Evolutionary conservation across 2,329 filamentous ascomycete genomes (phyloP), one percentile per base, ranked within the genome.

Genomic region (Knufia fluminis): DNA sequence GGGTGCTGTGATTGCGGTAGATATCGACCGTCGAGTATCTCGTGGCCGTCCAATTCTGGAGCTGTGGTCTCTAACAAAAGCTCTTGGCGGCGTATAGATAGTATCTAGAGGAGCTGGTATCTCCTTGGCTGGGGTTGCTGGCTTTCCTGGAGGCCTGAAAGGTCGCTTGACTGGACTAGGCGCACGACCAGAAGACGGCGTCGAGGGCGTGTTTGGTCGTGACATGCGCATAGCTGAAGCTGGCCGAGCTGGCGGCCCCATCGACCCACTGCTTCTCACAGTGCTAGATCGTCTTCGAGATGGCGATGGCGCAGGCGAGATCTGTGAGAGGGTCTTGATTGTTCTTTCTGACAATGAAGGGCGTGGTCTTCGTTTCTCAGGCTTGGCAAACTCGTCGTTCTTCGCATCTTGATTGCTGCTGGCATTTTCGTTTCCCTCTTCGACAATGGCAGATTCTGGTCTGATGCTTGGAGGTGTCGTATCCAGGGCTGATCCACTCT

Each of bases 281-380:
- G 94, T 89, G 49, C 78, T 80, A 0, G 86, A 87, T 7, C 77
- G 71, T 48, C 51, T 43, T 17, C 81, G 79, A 51, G 75, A 78
- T 40, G 85, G 66, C 0, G 78, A 79, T 3, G 90, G 89, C 0
- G 89, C 92, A 0, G 86, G 80, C 0, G 89, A 86, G 24, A 95
- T 71, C 41, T 81, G 78, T 2, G 88, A 77, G 4, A 96, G 70
- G 0, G 87, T 94, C 64, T 94, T 87, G 36, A 94, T 82, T 0
- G 90, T 94, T 51, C 91, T 76, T 59, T 96, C 90, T 0, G 85
- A 81, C 3, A 96, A 72, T 0, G 86, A 90, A 12, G 70, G 70
- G 10, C 72, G 62, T 3, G 68, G 60, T 56, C 46, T 51, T 3
- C 52, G 53, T 46, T 52, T 58, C 22, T 47, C 46, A 31, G 50